Evolutionary conservation across 176 grass and related monocot genomes (phyloP).

Genomic region (Elaeis guineensis): DNA sequence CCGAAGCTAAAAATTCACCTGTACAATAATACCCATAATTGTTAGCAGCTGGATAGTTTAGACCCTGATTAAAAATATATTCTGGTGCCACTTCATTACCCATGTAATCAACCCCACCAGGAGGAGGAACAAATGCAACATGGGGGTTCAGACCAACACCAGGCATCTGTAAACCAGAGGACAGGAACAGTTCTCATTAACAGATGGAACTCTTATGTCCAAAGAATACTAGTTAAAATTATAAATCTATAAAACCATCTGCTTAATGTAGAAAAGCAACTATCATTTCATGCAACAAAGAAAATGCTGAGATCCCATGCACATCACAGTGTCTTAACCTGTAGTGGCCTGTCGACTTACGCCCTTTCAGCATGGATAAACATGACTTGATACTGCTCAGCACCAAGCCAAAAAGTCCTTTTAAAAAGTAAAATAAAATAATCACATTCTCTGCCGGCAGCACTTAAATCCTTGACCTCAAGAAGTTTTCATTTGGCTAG

Average conservation of each 20-base stretch:
- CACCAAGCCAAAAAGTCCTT: too few species aligned
- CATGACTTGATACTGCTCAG: too few species aligned
- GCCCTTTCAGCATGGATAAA: too few species aligned
- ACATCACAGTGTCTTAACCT: too few species aligned
- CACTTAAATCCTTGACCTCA: too few species aligned
- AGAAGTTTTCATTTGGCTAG: too few species aligned
- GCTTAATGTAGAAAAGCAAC: slow-evolving; percentile 4
- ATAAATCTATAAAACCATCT: background rate
- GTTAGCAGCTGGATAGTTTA: slow-evolving; percentile 45
- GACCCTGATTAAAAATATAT: slow-evolving; percentile 47
- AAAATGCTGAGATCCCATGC: too few species aligned
- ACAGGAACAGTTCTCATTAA: background rate
- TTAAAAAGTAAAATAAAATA: too few species aligned
- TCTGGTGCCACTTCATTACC: slow-evolving; percentile 27
- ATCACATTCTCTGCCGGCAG: too few species aligned
- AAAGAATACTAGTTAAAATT: background rate
- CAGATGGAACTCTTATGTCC: background rate
- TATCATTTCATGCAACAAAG: background rate
- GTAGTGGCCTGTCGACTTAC: too few species aligned
- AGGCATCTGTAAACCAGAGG: slow-evolving; percentile 46
- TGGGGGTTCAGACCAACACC: slow-evolving; percentile 28
- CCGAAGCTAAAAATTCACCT: slow-evolving; percentile 18
- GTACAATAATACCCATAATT: slow-evolving; percentile 49
- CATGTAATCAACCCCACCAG: slow-evolving; percentile 31
- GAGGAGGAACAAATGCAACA: slow-evolving; percentile 25